Conservation (phyloP, 2,329 filamentous ascomycete genomes). For the Phyllachora maydis region DNA sequence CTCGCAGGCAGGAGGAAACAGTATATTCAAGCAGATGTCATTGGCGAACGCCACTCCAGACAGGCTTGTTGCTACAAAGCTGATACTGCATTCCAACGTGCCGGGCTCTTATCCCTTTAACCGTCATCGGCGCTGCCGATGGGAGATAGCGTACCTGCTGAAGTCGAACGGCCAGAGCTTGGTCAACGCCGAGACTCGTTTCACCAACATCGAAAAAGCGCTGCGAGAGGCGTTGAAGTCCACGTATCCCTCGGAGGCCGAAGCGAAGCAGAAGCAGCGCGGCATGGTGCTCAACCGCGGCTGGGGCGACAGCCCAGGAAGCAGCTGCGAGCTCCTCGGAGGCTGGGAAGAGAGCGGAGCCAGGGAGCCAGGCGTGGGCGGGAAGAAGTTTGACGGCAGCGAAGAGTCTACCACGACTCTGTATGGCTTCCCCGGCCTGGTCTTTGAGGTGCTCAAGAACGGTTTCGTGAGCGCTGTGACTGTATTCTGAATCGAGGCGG, state of each 20-base stretch:
- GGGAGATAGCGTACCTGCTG: constrained; percentile 47
- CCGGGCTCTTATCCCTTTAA: constrained; percentile 96
- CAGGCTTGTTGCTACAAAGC: constrained; percentile 66
- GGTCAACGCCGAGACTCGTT: constrained; percentile 61
- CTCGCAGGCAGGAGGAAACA: constrained; percentile 14
- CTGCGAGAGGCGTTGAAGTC: constrained; percentile 52
- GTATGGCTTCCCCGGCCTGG: constrained; percentile 80
- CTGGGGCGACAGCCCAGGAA: constrained; percentile 81
- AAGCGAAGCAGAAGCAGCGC: constrained; percentile 29
- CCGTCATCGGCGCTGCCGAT: constrained; percentile 72
- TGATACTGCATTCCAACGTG: constrained; percentile 88
- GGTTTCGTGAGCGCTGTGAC: constrained; percentile 77
- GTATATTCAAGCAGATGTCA: no score
- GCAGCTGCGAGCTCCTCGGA: constrained; percentile 67
- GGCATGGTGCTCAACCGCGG: constrained; percentile 85
- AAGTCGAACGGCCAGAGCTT: constrained; percentile 20
- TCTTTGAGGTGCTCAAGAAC: constrained; percentile 93
- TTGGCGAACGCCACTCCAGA: constrained; percentile 28
- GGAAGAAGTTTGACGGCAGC: no score
- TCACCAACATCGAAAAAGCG: constrained; percentile 47
- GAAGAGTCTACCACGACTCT: constrained; percentile 55
- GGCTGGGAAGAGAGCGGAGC: constrained; percentile 76
- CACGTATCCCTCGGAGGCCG: constrained; percentile 34
- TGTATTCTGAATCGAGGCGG: constrained; percentile 39
- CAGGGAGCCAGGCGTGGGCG: constrained; percentile 21